Conservation (phyloP, 2,329 filamentous ascomycete species). For the Pyrenophora graminea region DNA sequence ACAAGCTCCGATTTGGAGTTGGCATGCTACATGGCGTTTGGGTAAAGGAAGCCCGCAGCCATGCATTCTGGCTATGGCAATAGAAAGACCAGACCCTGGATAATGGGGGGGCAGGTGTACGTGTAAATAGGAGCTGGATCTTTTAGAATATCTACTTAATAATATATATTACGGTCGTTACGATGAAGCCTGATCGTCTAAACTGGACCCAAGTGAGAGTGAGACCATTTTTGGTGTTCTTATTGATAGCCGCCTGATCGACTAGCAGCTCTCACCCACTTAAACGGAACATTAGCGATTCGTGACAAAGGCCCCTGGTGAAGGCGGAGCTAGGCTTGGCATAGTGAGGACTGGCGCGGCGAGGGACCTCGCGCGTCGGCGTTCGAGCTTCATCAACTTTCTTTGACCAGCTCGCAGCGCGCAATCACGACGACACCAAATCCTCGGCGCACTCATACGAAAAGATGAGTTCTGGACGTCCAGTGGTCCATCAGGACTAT, state of each 20-base stretch:
- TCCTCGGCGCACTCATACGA: constrained; percentile 2
- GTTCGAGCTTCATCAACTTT: constrained; percentile 32
- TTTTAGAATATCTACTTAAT: constrained; percentile 36
- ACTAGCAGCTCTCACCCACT: too few species aligned
- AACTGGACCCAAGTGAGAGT: not conserved
- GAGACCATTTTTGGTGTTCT: not conserved
- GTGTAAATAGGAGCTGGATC: constrained; percentile 24
- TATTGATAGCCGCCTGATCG: not conserved
- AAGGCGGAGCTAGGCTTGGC: constrained; percentile 13
- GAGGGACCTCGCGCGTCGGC: constrained; percentile 27
- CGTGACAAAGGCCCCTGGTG: constrained; percentile 2
- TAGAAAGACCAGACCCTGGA: constrained; percentile 19
- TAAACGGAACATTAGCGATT: not conserved
- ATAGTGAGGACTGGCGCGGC: constrained; percentile 17
- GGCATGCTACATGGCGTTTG: constrained; percentile 29
- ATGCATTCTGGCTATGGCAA: constrained; percentile 20
- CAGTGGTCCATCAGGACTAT: constrained; percentile 83
- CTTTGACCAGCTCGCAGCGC: constrained; percentile 19
- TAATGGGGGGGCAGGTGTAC: constrained; percentile 34
- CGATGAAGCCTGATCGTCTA: not conserved
- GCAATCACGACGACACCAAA: constrained; percentile 16
- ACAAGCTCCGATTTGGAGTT: constrained; percentile 15
- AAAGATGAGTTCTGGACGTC: constrained; percentile 34
- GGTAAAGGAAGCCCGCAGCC: constrained; percentile 18
- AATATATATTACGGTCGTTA: constrained; percentile 33